These are phyloP conservation scores for Backusella psychrophila DNA, from an alignment of 192 early-diverging fungal species.

Conservation along the genomic window DNA sequence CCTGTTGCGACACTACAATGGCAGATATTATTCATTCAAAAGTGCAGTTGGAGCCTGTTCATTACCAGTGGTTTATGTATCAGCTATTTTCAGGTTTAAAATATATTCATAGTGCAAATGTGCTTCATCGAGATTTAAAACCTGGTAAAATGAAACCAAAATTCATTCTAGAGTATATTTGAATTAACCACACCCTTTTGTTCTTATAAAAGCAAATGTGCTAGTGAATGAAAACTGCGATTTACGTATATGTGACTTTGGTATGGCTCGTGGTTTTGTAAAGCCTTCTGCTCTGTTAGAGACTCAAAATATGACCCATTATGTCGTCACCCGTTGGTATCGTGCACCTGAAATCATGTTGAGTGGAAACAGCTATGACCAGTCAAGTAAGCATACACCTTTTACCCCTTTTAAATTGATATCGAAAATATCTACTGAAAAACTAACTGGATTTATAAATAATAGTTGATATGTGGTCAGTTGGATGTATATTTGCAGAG, in stretches of 20 bases:
- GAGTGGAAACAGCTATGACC: conserved; percentile 84
- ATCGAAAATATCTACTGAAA: not conserved
- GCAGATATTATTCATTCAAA: conserved; percentile 70
- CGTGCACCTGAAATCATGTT: conserved; percentile 94
- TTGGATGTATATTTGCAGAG: conserved; percentile 96
- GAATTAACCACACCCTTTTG: not conserved
- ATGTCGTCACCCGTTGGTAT: conserved; percentile 96
- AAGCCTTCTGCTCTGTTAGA: conserved; percentile 61
- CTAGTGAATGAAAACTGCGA: conserved; percentile 90
- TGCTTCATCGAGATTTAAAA: conserved; percentile 88
- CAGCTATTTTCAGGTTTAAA: conserved; percentile 65
- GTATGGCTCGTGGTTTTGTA: conserved; percentile 82
- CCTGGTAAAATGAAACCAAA: conserved; percentile 49
- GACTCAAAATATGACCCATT: conserved; percentile 86
- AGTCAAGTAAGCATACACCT: conserved; percentile 62
- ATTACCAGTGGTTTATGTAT: conserved; percentile 68
- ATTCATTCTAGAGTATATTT: not conserved
- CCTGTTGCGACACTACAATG: conserved; percentile 72
- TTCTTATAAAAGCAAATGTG: conserved; percentile 58
- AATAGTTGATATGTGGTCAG: conserved; percentile 85
- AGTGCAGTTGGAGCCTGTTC: conserved; percentile 26
- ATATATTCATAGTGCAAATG: conserved; percentile 73
- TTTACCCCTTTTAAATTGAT: not conserved
- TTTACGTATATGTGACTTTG: conserved; percentile 95
- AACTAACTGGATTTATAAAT: not conserved